phyloP scores from a whole-genome alignment of 2,329 filamentous ascomycete genomes.

The Verticillium tricorpus region DNA sequence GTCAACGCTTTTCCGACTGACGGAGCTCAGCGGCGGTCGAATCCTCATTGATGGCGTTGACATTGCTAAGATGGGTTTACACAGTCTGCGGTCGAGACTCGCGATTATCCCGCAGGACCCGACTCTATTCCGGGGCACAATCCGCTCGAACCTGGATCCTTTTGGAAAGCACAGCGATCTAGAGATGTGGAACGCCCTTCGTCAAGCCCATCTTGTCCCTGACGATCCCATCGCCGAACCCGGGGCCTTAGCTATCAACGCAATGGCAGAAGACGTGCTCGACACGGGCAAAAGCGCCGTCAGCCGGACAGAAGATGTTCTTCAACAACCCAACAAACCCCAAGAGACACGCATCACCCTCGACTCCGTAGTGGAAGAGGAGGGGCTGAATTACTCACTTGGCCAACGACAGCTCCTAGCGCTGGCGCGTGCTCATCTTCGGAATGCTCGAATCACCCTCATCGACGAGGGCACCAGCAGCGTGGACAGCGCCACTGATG shows the following conservation, averaged over 20 bases:
- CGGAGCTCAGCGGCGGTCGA: constrained; percentile 57
- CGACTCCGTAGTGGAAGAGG: constrained; percentile 83
- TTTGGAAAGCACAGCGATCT: constrained; percentile 75
- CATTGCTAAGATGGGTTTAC: constrained; percentile 69
- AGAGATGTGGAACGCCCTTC: constrained; percentile 72
- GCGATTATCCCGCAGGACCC: constrained; percentile 84
- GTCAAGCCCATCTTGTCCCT: constrained; percentile 69
- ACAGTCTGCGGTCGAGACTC: constrained; percentile 69
- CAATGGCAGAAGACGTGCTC: constrained; percentile 16
- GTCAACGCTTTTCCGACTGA: constrained; percentile 74
- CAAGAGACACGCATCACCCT: constrained; percentile 62
- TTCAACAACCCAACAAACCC: constrained; percentile 18
- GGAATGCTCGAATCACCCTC: constrained; percentile 85
- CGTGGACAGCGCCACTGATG: constrained; percentile 94
- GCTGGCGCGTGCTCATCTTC: constrained; percentile 82
- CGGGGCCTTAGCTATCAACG: constrained; percentile 13
- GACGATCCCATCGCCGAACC: constrained; percentile 26
- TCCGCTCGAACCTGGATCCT: constrained; percentile 75
- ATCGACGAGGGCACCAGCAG: constrained; percentile 94
- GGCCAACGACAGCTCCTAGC: constrained; percentile 96
- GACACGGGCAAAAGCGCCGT: constrained; percentile 22
- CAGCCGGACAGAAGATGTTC: constrained; percentile 2
- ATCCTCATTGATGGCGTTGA: constrained; percentile 64
- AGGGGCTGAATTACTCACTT: constrained; percentile 92
- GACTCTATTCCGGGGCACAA: constrained; percentile 75